Evolutionary conservation across 148 eudicot genomes (phyloP).

Genomic region (Camellia japonica): DNA sequence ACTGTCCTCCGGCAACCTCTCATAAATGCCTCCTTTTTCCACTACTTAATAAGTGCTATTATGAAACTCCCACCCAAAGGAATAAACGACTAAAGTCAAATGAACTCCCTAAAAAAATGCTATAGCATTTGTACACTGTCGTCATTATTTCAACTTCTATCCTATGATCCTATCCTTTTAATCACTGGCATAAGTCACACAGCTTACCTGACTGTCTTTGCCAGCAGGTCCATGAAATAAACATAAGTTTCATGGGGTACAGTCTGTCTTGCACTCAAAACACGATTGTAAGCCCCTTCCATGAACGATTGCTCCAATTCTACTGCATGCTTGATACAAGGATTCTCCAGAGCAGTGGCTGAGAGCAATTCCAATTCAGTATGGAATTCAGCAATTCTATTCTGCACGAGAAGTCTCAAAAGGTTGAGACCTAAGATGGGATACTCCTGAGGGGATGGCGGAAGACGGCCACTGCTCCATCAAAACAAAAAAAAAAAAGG

Average conservation of each 20-base stretch:
- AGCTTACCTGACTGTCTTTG: conserved; percentile 90
- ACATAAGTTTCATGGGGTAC: conserved; percentile 94
- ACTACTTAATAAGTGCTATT: background rate
- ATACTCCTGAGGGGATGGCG: conserved; percentile 59
- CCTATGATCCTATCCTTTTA: background rate
- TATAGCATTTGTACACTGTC: background rate
- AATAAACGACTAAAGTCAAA: background rate
- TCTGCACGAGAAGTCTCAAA: conserved; percentile 83
- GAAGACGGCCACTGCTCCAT: conserved; percentile 59
- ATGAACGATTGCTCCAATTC: conserved; percentile 95
- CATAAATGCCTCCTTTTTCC: background rate
- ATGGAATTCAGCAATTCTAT: conserved; percentile 88
- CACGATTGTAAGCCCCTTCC: conserved; percentile 99
- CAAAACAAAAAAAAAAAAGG: conserved; percentile 17
- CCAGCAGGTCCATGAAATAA: conserved; percentile 87
- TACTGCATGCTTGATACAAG: conserved; percentile 91
- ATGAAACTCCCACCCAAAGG: background rate
- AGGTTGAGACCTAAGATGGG: conserved; percentile 67
- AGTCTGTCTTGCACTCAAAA: conserved; percentile 87
- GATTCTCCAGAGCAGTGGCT: conserved; percentile 67
- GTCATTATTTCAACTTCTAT: too few species aligned
- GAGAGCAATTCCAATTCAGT: conserved; percentile 87
- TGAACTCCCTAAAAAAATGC: background rate
- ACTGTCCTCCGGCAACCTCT: background rate
- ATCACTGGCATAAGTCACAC: conserved; percentile 1